phyloP scores from a whole-genome alignment of 306 rosid species.

The Cucumis melo region DNA sequence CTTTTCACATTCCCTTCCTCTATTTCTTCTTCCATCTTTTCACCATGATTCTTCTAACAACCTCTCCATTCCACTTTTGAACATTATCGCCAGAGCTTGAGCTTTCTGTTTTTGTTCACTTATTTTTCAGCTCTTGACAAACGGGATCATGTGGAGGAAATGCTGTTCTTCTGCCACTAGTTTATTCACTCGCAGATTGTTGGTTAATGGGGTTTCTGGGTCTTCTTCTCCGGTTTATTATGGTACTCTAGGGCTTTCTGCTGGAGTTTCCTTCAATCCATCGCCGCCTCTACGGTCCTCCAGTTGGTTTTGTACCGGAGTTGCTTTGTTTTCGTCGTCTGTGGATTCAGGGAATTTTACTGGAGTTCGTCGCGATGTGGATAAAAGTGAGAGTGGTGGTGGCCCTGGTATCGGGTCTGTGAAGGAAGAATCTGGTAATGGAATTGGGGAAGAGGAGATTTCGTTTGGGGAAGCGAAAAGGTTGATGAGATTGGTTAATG shows the following conservation, averaged over 20 bases:
- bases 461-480: slow-evolving; percentile 61
- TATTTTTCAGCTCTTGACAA: neutral
- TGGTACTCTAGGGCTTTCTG: neutral
- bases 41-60: neutral
- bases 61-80: neutral
- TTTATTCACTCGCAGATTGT: slow-evolving; percentile 5
- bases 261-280: neutral
- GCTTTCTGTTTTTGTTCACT: neutral
- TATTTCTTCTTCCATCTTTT: too few species aligned
- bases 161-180: slow-evolving; percentile 1
- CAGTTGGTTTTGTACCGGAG: neutral
- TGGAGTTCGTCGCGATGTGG: neutral
- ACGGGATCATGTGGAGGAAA: slow-evolving; percentile 14
- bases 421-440: neutral
- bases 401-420: neutral
- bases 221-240: neutral
- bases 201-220: neutral
- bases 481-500: slow-evolving; percentile 87
- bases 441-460: slow-evolving; percentile 20
- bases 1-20: neutral
- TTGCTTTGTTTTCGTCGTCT: neutral
- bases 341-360: neutral
- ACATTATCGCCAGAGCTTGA: neutral
- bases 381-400: neutral
- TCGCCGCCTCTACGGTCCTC: neutral